Evolutionary conservation across 805 yeast species (phyloP), one percentile per base, ranked within the genome.

Genomic region (Barnettozyma salicaria): DNA sequence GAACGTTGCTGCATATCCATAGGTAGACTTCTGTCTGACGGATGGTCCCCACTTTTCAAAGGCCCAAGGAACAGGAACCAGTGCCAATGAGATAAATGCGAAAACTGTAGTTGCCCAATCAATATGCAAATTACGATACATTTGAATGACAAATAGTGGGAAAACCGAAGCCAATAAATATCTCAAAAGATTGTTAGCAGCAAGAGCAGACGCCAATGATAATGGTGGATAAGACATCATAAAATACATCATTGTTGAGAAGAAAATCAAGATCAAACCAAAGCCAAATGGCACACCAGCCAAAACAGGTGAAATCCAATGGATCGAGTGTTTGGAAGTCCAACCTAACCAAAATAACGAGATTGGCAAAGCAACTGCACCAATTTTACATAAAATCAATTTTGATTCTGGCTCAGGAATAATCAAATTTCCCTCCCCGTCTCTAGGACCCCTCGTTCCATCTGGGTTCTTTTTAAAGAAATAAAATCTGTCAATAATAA

Each of bases 61-160:
- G 8, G 76, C 53, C 76, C 84, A 82, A 10, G 90, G 90, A 34
- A 80, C 79, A 11, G 90, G 89, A 16, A 78, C 64, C 76, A 82
- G 64, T 0, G 77, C 81, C 22, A 87, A 58, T 7, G 86, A 70
- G 53, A 82, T 70, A 48, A 81, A 77, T 0, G 64, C 72, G 59
- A 81, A 74, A 7, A 80, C 48, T 0, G 87, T 73, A 22, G 81
- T 65, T 9, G 95, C 96, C 94, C 95, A 86, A 49, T 74, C 83
- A 47, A 79, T 74, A 27, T 77, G 77, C 52, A 88, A 64, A 30
- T 69, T 77, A 14, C 70, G 56, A 63, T 81, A 80, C 95, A 88
- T 84, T 61, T 87, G 96, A 16, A 78, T 73, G 2, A 88, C 83
- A 62, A 88, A 87, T 41, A 88, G 66, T 39, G 96, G 96, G 68